Evolutionary conservation across 169 alveolate genomes (phyloP), one percentile per base, ranked within the genome.

Genomic region (Babesia ovata): DNA sequence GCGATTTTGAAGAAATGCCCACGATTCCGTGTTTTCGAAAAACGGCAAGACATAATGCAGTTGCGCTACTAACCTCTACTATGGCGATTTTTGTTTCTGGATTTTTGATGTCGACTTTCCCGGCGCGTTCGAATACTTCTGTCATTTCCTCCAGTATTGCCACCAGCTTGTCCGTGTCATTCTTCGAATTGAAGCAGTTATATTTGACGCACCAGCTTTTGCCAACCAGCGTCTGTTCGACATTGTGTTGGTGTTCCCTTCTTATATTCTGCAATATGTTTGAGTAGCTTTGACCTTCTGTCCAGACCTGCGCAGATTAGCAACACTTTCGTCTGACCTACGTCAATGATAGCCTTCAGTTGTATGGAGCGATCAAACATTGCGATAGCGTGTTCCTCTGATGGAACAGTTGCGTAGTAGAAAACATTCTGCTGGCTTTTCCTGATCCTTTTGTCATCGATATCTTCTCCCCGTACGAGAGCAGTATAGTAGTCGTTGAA

Each of bases 11-110:
- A 33, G 10, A 33, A 33, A 33, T 33, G 6, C 39, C 39, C 10
- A 33, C 39, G 6, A 33, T 33, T 33, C 2, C 10, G 39, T 33
- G 39, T 33, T 33, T 33, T 33, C 2, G 6, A 33, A 19, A 19
- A 16, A 19, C 56, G 19, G 2, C 8, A 7, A 16, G 8, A 49
- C 22, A 7, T 3, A 9, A n/a, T 19, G 19, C 8, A 49, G 2
- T 49, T n/a, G 22, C 19, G 19, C 16, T 19, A 63, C 67, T 65
- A 44, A 76, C 86, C 70, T 77, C 86, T 26, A 77, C 59, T 21
- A 77, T 67, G 22, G 71, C 79, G 60, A 79, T 79, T 61, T 52
- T 70, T 21, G 87, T 79, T 42, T 70, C 75, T 16, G 87, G 87
- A 44, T 79, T 79, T 28, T 54, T 62, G 14, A 79, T 36, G 49